These are phyloP conservation scores for Zasmidium citrigriseum DNA, from an alignment of 2,329 filamentous ascomycete species.

Conservation along the genomic window DNA sequence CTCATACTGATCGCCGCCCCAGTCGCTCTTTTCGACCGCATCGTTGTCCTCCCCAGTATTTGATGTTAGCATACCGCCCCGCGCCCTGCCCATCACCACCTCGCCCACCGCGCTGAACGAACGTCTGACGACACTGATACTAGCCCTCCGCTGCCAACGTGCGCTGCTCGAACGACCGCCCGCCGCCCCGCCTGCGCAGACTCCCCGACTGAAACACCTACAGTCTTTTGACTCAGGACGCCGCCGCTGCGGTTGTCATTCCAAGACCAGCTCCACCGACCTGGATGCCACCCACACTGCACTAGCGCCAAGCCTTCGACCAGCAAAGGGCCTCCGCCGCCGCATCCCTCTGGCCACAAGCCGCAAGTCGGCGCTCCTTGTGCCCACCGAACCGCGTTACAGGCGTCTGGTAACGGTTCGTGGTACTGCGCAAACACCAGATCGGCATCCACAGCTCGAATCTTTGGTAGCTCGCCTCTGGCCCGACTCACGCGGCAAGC, in stretches of 20 bases:
- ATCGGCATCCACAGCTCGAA: conserved; percentile 16
- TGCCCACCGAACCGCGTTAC: conserved; percentile 27
- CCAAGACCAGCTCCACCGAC: conserved; percentile 30
- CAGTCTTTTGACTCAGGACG: conserved; percentile 30
- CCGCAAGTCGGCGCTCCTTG: conserved; percentile 18
- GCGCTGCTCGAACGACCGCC: not conserved
- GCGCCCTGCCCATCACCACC: not conserved
- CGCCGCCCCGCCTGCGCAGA: not conserved
- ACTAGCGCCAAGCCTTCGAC: conserved; percentile 25
- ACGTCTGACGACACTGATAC: not conserved
- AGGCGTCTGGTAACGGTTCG: conserved; percentile 23
- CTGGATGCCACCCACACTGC: conserved; percentile 31
- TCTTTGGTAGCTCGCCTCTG: conserved; percentile 23
- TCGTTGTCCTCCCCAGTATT: conserved; percentile 12
- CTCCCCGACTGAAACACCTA: conserved; percentile 20
- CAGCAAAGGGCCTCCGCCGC: conserved; percentile 20
- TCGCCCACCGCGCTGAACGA: not conserved
- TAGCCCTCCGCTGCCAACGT: conserved; percentile 8
- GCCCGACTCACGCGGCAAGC: conserved; percentile 23
- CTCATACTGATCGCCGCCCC: conserved; percentile 24
- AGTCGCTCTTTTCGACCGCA: conserved; percentile 16
- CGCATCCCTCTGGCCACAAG: conserved; percentile 24
- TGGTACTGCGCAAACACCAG: conserved; percentile 23
- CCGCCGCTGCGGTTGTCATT: conserved; percentile 30
- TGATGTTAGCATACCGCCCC: conserved; percentile 4